A percentile compares a stretch with the other conserved stretches of the same genome.
Conservation (phyloP, 768 basidiomycete genomes). For the Phaffia australis region DNA sequence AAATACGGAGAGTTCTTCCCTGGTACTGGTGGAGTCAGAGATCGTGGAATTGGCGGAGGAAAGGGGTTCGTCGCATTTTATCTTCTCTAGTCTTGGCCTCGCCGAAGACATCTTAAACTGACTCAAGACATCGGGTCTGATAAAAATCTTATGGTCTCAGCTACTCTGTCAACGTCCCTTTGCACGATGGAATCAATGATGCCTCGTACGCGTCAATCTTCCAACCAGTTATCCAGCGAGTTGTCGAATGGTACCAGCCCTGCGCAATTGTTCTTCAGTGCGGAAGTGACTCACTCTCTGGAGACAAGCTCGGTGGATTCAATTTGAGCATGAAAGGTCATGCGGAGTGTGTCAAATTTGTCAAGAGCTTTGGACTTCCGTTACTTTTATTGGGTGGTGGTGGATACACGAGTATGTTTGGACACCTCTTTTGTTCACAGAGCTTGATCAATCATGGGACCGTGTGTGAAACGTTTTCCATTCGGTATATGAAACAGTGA, state of each 20-base stretch:
- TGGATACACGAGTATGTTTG: slow-evolving; percentile 58
- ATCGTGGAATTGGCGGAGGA: slow-evolving; percentile 85
- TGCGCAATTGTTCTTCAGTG: slow-evolving; percentile 94
- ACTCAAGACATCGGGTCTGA: not conserved
- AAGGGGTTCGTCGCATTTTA: slow-evolving; percentile 44
- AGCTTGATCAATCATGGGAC: not conserved
- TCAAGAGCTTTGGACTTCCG: slow-evolving; percentile 91
- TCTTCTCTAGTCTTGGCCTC: not conserved
- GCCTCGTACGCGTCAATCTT: slow-evolving; percentile 91
- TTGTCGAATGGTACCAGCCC: slow-evolving; percentile 90
- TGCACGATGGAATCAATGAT: slow-evolving; percentile 89
- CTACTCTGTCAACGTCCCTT: slow-evolving; percentile 86
- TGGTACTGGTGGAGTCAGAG: slow-evolving; percentile 92
- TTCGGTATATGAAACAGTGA: slow-evolving; percentile 45
- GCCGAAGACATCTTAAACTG: not conserved
- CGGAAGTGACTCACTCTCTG: slow-evolving; percentile 90
- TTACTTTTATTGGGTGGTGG: slow-evolving; percentile 91
- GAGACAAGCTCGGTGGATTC: slow-evolving; percentile 89
- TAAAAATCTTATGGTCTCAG: slow-evolving; percentile 33
- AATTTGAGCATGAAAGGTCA: slow-evolving; percentile 97
- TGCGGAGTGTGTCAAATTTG: slow-evolving; percentile 92
- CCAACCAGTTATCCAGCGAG: slow-evolving; percentile 83
- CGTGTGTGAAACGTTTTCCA: not conserved
- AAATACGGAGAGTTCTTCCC: slow-evolving; percentile 99
- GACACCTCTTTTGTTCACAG: not conserved